These are phyloP conservation scores for Quercus parvula DNA, from an alignment of 306 rosid genomes.

Conservation along the genomic window DNA sequence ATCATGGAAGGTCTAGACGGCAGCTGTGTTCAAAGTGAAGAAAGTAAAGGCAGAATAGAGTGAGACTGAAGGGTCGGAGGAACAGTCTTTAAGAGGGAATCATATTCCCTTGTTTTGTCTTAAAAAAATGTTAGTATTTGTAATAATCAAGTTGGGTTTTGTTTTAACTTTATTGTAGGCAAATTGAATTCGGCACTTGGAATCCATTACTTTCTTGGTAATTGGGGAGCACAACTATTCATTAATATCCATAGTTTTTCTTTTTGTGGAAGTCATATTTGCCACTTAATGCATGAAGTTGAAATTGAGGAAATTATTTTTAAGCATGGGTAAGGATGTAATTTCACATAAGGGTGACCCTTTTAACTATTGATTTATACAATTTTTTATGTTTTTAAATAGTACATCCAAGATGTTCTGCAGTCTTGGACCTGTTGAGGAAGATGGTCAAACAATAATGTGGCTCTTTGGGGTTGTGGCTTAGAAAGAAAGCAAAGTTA, in stretches of 20 bases:
- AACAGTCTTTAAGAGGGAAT: constrained; percentile 29
- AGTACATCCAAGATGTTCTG: neutral
- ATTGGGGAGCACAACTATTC: neutral
- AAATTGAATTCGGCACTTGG: neutral
- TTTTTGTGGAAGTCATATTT: neutral
- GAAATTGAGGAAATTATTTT: neutral
- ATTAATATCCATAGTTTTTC: too few species aligned
- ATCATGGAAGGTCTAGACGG: constrained; percentile 30
- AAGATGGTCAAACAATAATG: neutral
- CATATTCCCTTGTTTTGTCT: constrained; percentile 22
- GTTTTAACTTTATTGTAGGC: neutral
- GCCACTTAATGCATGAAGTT: neutral
- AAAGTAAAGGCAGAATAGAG: constrained; percentile 17
- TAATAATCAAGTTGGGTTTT: constrained; percentile 8
- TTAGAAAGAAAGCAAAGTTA: neutral
- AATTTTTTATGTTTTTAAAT: neutral
- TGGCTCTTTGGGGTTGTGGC: neutral
- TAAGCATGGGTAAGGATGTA: neutral
- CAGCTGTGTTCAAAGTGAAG: constrained; percentile 14
- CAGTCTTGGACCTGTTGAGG: neutral
- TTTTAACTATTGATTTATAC: neutral
- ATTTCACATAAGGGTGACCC: neutral
- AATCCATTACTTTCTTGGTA: constrained; percentile 6
- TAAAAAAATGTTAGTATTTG: constrained; percentile 2
- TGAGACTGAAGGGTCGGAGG: constrained; percentile 1